A percentile compares a stretch with the other conserved stretches of the same genome.
Evolutionary conservation across 2,329 filamentous ascomycete genomes (phyloP).

Genomic region (Pseudogymnoascus sp.): DNA sequence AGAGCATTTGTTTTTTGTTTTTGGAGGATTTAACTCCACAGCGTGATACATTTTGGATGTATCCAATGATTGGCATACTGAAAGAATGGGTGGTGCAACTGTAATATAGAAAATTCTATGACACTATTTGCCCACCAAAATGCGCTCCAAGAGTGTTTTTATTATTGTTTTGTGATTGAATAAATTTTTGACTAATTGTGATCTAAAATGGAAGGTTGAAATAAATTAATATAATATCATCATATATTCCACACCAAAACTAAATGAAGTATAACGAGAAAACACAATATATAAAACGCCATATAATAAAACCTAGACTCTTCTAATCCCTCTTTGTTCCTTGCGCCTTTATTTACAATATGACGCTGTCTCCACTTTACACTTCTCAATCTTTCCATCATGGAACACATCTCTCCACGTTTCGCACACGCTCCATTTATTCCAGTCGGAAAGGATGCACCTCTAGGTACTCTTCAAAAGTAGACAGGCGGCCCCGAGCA

Average conservation of each 20-base stretch:
- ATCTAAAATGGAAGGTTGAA: neutral
- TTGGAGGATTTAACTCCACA: neutral
- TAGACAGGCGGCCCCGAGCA: constrained; percentile 26
- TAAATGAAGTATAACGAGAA: too few relatives aligned
- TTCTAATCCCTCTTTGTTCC: neutral
- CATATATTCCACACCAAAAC: too few relatives aligned
- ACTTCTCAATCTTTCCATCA: neutral
- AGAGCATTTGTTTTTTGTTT: neutral
- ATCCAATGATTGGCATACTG: neutral
- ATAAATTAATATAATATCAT: too few relatives aligned
- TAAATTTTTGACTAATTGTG: neutral
- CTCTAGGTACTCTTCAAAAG: constrained; percentile 31
- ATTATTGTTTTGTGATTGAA: neutral
- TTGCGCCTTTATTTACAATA: neutral
- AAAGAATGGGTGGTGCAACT: neutral
- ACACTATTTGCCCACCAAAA: neutral
- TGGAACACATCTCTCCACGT: neutral
- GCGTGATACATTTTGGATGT: neutral
- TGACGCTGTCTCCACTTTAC: neutral
- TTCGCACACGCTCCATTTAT: neutral
- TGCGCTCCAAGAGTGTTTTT: neutral
- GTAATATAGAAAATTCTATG: neutral
- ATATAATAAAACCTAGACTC: neutral
- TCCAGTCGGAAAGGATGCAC: constrained; percentile 20
- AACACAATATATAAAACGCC: too few relatives aligned